phyloP scores from a whole-genome alignment of 176 grass and related monocot genomes.

The Dendrocalamus sinicus region DNA sequence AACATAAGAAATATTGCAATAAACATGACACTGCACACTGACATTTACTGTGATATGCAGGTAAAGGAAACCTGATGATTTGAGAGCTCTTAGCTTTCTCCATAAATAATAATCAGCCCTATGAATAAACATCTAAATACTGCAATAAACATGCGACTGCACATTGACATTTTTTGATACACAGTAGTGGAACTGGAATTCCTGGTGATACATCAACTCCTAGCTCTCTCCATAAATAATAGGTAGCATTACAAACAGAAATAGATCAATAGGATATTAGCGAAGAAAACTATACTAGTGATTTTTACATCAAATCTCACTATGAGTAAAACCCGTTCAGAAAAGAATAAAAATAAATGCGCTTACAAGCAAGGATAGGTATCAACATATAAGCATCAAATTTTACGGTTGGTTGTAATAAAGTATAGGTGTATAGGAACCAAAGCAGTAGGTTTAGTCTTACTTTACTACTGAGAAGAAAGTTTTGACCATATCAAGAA shows the following conservation, averaged over 20 bases:
- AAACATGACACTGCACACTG: conserved; percentile 18
- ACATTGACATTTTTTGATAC: conserved; percentile 3
- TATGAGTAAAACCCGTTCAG: not conserved
- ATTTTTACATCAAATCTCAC: conserved; percentile 1
- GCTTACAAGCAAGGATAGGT: conserved; percentile 21
- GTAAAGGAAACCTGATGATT: not conserved
- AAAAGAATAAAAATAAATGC: not conserved
- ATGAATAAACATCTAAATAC: not conserved
- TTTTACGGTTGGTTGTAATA: not conserved
- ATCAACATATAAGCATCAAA: conserved; percentile 26
- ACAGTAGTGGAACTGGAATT: conserved; percentile 14
- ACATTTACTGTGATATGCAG: conserved; percentile 7
- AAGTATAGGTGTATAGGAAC: conserved; percentile 32
- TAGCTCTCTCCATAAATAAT: conserved; percentile 9
- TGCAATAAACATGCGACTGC: conserved; percentile 6
- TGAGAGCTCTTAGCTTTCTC: not conserved
- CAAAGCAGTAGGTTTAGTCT: conserved; percentile 36
- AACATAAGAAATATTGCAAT: not conserved
- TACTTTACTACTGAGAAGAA: conserved; percentile 86
- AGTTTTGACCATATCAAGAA: conserved; percentile 81
- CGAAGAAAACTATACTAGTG: not conserved
- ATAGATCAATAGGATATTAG: not conserved
- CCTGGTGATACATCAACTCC: not conserved
- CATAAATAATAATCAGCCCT: not conserved
- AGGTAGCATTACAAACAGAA: conserved; percentile 2